These are phyloP conservation scores for Microbotryum scabiosae DNA, from an alignment of 1,284 basidiomycete genomes.

Conservation along the genomic window DNA sequence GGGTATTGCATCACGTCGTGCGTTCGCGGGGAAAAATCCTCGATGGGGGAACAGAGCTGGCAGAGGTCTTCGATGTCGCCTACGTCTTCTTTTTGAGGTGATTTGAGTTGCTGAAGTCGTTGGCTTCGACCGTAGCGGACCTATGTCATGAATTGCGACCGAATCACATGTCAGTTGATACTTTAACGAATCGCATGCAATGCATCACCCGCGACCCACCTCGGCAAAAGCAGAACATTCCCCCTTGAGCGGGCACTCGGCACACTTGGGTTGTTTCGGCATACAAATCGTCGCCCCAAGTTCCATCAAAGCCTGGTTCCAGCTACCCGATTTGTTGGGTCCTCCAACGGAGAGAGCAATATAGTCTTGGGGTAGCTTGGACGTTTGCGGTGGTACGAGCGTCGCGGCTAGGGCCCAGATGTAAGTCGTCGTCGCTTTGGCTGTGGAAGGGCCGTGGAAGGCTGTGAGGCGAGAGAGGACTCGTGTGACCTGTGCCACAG, in stretches of 20 bases:
- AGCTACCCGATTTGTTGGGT: conserved; percentile 20
- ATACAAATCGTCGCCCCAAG: conserved; percentile 86
- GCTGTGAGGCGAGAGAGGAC: conserved; percentile 72
- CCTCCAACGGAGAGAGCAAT: conserved; percentile 2
- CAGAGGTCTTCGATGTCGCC: conserved; percentile 68
- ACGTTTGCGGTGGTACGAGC: conserved; percentile 48
- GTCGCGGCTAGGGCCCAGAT: conserved; percentile 69
- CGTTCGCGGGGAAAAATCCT: conserved; percentile 32
- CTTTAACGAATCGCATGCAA: background rate
- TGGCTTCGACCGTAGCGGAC: conserved; percentile 8
- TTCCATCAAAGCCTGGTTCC: conserved; percentile 35
- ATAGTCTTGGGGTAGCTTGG: background rate
- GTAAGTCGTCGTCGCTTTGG: conserved; percentile 63
- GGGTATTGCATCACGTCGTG: conserved; percentile 63
- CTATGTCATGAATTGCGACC: conserved; percentile 1
- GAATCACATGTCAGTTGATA: background rate
- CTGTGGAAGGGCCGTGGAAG: conserved; percentile 68
- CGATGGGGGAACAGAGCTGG: conserved; percentile 60
- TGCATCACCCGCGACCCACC: conserved; percentile 32
- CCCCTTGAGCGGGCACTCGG: conserved; percentile 57
- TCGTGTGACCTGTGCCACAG: conserved; percentile 45
- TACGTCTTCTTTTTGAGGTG: conserved; percentile 28
- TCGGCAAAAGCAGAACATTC: conserved; percentile 60
- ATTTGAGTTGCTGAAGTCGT: conserved; percentile 8
- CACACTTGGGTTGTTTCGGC: conserved; percentile 66